Base-by-base conservation (phyloP, 257 asterid species). In the Rauvolfia tetraphylla region DNA sequence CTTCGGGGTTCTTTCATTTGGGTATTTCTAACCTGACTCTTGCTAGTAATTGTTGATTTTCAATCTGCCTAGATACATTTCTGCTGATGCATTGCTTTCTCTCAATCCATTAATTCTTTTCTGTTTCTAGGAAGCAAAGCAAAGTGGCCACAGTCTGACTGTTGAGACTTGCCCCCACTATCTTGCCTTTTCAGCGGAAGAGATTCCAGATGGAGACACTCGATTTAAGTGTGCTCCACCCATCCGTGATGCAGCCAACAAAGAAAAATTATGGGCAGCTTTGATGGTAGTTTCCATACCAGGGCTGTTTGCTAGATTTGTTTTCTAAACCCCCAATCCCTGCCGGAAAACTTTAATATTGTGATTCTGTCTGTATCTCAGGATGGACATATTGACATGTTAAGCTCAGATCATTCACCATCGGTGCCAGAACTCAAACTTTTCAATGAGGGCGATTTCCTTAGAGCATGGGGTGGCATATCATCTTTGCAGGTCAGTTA, bases 151-250 rank as follows among this genome's bases (percentile, higher is more conserved):
- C 74, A 95, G 97, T 74, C 56, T 95, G 75, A 87, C 91, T 2
- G 96, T 95, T 61, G 99, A 95, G 86, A 95, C 99, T 17, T 95
- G 98, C 88, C 99, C 99, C 69, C 99, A 92, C 83, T 92, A 95
- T 84, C 85, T 95, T 84, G 98, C 99, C 67, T 95, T 95, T 87
- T 88, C 99, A 74, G 96, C 97, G 71, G 97, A 95, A 84, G 94
- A 91, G 69, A 93, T 95, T 77, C 89, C 86, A 65, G 97, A 95
- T 72, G 99, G 98, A 76, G 98, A 95, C 80, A 95, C 98, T 67
- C 97, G 99, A 38, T 95, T 90, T 85, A 95, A 95, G 89, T 95
- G 99, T 56, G 87, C 97, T 76, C 99, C 99, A 71, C 99, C 99
- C 29, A 92, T 95, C 73, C 96, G 99, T 1, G 97, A 92, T 78